These are phyloP conservation scores for Claviceps digitariae DNA, from an alignment of 2,329 filamentous ascomycete genomes.

Conservation along the genomic window DNA sequence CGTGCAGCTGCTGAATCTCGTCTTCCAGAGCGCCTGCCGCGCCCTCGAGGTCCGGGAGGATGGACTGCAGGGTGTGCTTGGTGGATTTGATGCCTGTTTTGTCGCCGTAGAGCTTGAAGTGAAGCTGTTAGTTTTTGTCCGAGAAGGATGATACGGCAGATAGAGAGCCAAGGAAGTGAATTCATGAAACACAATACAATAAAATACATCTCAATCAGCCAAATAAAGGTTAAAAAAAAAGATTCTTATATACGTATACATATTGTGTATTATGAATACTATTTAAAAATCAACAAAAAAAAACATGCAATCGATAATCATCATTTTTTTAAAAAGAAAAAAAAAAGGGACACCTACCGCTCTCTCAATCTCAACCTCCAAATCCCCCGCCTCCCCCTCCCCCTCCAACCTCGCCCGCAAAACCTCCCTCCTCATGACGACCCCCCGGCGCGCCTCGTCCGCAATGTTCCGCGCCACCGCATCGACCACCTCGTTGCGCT, in stretches of 20 bases:
- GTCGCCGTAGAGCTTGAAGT: conserved; percentile 45
- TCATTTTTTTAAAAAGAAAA: neutral
- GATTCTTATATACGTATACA: no score
- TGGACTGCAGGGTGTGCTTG: conserved; percentile 47
- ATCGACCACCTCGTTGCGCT: conserved; percentile 57
- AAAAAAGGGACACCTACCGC: conserved; percentile 26
- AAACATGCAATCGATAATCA: no score
- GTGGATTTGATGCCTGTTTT: conserved; percentile 29
- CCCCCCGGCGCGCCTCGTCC: conserved; percentile 48
- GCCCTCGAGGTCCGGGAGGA: conserved; percentile 55
- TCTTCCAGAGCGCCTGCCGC: conserved; percentile 52
- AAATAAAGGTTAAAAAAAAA: no score
- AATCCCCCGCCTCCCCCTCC: conserved; percentile 43
- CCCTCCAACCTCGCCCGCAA: conserved; percentile 34
- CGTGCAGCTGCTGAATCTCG: conserved; percentile 52
- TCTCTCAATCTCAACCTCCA: conserved; percentile 49
- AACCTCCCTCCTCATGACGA: conserved; percentile 43
- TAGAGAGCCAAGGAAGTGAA: no score
- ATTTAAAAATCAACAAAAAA: neutral
- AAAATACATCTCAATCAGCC: no score
- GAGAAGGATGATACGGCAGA: no score
- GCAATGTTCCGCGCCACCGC: conserved; percentile 51
- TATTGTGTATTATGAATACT: no score
- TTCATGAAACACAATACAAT: no score
- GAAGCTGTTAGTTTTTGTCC: conserved; percentile 2